Base-by-base conservation (phyloP, 257 asterid genomes). In the Petunia axillaris region DNA sequence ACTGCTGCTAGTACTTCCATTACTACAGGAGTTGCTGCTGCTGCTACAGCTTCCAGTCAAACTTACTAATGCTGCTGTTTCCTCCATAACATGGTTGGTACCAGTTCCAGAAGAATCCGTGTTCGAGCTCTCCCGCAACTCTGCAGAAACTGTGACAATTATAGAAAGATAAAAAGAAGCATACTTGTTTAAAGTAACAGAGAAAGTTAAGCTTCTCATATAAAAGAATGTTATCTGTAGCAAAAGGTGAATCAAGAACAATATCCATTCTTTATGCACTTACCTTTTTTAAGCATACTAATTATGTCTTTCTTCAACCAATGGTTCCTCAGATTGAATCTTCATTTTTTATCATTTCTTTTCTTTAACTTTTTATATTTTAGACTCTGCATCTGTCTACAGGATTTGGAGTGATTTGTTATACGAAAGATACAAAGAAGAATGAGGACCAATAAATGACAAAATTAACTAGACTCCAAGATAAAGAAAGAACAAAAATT, bases 361-460 rank as follows among this genome's bases (percentile, higher is more conserved):
- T 40, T 50, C 79, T 78, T 68, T 80, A 44, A 59, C 44, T 76
- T 76, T 75, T 60, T 64, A 55, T 81, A 83, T 76, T 67, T 62
- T 46, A 79, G 78, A 64, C 80, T 16, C 83, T 76, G 83, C 60
- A 76, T 83, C 79, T 84, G 83, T 44, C 13, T 48, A 71, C 59
- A 50, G 16, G 62, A 50, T 11, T 35, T 40, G 14, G 6, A 71
- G 4, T 71, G 62, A 71, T 50, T 44, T 25, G 25, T 25, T 11
- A 71, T 71, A 48, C 57, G 16, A 71, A 71, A 50, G 44, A 71
- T 50, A 55, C 64, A 79, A 84, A 82, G 68, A 83, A 81, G 87
- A 90, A 89, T 90, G 91, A 85, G 85, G 80, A 81, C 59, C 83
- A 88, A 86, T 77, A 90, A 81, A 86, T 85, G 89, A 90, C 92